Evolutionary conservation across 768 basidiomycete genomes (phyloP), one percentile per base, ranked within the genome.

Genomic region (Tricholoma terreum): DNA sequence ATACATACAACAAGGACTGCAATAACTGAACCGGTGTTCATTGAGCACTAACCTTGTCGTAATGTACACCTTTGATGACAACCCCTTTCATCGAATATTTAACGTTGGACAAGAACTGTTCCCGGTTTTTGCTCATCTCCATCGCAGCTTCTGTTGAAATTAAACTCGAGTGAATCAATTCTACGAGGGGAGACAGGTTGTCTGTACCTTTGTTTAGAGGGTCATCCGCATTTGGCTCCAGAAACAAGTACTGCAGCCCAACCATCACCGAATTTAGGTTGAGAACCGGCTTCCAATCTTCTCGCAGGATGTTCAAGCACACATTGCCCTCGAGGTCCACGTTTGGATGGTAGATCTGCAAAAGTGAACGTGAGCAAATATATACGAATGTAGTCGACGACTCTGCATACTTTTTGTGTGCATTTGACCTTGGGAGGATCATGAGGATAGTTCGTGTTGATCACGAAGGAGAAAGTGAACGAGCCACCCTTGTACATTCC

Each of bases 401-500:
- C 40, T 54, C 55, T 19, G 70, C 87, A 56, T 69, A 95, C 96
- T 62, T 86, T 97, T 69, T 93, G 93, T 46, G 86, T 89, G 77
- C 96, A 98, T 70, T 96, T 94, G 76, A 99, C 97, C 75, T 98
- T 99, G 67, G 97, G 97, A 52, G 97, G 94, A 65, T 99, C 96
- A 71, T 99, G 97, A 54, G 97, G 97, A 74, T 99, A 99, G 75
- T 96, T 98, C 73, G 86, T 87, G 76, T 93, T 97, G 84, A 99
- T 98, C 63, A 80, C 84, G 74, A 99, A 95, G 36, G 93, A 94
- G 80, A 99, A 99, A 54, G 78, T 74, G 78, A 98, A 99, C 17
- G 87, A 77, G 62, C 94, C 96, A 66, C 93, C 92, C 75, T 94
- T 92, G 81, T 99, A 99, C 91, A 99, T 98, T 65, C 97, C 96